Percentiles rank a stretch among this genome's conserved stretches.
phyloP scores from a whole-genome alignment of 208 protist species.

The Lotmaria passim region DNA sequence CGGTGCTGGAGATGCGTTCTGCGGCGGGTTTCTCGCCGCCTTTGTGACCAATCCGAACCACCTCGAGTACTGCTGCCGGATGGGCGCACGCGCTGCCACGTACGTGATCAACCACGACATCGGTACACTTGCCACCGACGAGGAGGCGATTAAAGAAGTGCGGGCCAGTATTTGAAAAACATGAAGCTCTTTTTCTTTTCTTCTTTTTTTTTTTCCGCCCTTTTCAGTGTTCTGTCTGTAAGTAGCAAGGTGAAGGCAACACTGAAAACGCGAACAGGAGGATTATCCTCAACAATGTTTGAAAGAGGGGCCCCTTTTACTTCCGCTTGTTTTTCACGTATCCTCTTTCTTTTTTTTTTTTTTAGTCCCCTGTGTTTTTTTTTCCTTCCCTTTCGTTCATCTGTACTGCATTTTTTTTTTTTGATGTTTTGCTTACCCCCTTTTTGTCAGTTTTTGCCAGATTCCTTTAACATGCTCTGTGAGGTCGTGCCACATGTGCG shows the following conservation, averaged over 20 bases:
- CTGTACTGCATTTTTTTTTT: conserved; percentile 14
- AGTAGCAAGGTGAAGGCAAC: neutral
- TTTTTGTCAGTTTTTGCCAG: conserved; percentile 13
- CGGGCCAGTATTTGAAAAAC: conserved; percentile 3
- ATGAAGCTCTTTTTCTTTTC: conserved; percentile 1
- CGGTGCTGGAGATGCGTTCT: conserved; percentile 94
- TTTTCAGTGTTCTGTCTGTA: too few species aligned
- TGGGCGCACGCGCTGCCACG: conserved; percentile 54
- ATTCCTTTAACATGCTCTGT: too few species aligned
- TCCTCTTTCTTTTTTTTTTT: conserved; percentile 19
- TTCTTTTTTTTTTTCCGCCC: neutral
- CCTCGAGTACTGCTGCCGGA: conserved; percentile 53
- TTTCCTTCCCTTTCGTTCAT: conserved; percentile 1
- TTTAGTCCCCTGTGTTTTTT: conserved; percentile 11
- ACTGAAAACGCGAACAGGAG: neutral
- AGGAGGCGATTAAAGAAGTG: conserved; percentile 17
- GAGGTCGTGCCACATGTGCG: too few species aligned
- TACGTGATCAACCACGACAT: conserved; percentile 65
- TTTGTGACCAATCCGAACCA: conserved; percentile 41
- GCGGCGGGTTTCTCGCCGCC: conserved; percentile 90
- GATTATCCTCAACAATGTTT: neutral
- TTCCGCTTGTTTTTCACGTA: neutral
- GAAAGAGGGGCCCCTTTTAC: neutral
- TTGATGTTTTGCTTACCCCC: conserved; percentile 17
- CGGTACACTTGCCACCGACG: conserved; percentile 20